Percentiles rank a stretch among this genome's conserved stretches.
phyloP scores from a whole-genome alignment of 768 basidiomycete genomes.

The Boletus coccyginus region DNA sequence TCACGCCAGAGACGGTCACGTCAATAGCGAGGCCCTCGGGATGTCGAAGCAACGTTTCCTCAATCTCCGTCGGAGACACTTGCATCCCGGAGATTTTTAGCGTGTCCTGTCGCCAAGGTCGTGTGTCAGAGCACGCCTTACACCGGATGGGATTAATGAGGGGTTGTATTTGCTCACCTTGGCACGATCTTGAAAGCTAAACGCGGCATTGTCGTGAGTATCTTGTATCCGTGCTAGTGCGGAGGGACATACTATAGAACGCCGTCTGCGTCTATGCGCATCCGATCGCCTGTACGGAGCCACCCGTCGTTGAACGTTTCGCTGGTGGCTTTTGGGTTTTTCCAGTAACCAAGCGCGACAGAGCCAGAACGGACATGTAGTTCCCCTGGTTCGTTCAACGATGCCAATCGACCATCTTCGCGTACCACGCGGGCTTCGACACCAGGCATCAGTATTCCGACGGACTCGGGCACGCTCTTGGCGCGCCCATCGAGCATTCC shows the following conservation, averaged over 20 bases:
- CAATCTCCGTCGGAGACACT: conserved; percentile 80
- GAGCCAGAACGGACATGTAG: conserved; percentile 56
- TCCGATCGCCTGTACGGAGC: conserved; percentile 73
- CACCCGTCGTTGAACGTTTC: conserved; percentile 70
- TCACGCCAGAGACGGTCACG: conserved; percentile 70
- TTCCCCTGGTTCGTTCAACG: conserved; percentile 60
- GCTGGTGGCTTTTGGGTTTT: conserved; percentile 61
- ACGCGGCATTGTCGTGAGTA: background rate
- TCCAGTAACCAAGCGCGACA: conserved; percentile 68
- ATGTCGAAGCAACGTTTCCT: conserved; percentile 59
- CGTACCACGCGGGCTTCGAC: conserved; percentile 61
- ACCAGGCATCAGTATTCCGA: conserved; percentile 61
- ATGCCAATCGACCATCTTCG: conserved; percentile 56
- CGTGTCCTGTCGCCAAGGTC: conserved; percentile 51
- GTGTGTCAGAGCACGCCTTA: background rate
- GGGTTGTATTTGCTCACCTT: conserved; percentile 44
- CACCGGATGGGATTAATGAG: too few species aligned
- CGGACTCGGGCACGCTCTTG: conserved; percentile 39
- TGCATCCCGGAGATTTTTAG: conserved; percentile 78
- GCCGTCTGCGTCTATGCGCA: conserved; percentile 56
- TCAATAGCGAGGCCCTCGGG: conserved; percentile 62
- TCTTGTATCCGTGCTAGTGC: background rate
- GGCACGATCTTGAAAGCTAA: conserved; percentile 70
- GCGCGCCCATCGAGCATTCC: conserved; percentile 46
- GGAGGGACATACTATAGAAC: conserved; percentile 57